Base-by-base conservation (phyloP, 2,329 filamentous ascomycete species). In the Cladobotryum mycophilum region DNA sequence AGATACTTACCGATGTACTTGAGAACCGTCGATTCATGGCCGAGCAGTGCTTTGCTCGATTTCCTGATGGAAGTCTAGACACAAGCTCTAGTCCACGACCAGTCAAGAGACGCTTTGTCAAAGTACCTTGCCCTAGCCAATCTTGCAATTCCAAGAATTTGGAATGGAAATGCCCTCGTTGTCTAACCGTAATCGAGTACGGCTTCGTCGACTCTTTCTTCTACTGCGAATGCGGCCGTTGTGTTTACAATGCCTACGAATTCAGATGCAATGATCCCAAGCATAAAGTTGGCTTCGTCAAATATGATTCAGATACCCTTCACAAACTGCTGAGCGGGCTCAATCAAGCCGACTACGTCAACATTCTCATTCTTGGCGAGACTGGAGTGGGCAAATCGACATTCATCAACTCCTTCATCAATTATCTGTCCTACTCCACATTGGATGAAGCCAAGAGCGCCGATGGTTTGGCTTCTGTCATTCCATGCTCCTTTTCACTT, bases 321-420 rank as follows among this genome's bases (percentile, higher is more conserved):
- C 15, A 15, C 14, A 30, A 18, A 22, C 25, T 12, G n/a, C 52
- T n/a, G 17, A 20, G 9, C 4, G 15, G 42, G n/a, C 7, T 53
- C 1, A 12, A 46, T 1, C 35, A 20, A 0, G 36, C 36, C 11
- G 58, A 68, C 2, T 58, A 66, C 15, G 47, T 69, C 22, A 76
- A 75, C 41, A 71, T 76, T 15, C 53, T 76, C 20, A 67, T 77
- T 4, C 60, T 76, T 0, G 73, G 74, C 0, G 72, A 76, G 55
- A 74, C 73, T 0, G 74, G 73, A 0, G 74, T 75, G 0, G 74
- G 74, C 0, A 76, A 77, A 47, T 73, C 70, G 1, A 76, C 74
- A 0, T 76, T 69, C 40, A 75, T 76, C 58, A 77, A 76, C 43
- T 67, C 72, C 0, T 73, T 76, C 34, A 56, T 71, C 55, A 76